phyloP scores from a whole-genome alignment of 352 stramenopile species.

The Phytopythium mirpurense region DNA sequence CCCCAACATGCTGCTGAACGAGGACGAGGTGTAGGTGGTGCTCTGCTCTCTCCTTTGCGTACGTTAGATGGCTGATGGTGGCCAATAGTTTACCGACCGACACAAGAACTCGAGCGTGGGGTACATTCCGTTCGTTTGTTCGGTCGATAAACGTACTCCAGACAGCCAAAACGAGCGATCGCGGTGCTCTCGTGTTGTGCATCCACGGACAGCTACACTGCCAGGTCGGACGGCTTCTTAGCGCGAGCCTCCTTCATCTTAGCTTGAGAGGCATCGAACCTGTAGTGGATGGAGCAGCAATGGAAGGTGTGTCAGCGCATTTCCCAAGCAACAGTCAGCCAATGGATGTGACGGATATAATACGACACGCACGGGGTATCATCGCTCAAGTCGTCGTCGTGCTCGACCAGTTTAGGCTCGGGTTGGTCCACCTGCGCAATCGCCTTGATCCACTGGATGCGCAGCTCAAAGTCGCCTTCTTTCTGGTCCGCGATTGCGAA shows the following conservation, averaged over 20 bases:
- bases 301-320: too few relatives aligned
- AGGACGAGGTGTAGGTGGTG: conserved; percentile 74
- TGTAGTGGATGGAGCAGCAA: not conserved
- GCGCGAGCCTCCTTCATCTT: not conserved
- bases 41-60: not conserved
- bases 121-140: not conserved
- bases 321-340: too few relatives aligned
- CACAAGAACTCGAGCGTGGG: not conserved
- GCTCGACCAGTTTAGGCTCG: conserved; percentile 22
- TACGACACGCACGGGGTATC: conserved; percentile 4
- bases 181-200: not conserved
- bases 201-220: not conserved
- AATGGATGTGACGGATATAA: not conserved
- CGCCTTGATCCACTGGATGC: conserved; percentile 85
- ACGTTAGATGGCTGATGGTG: not conserved
- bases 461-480: conserved; percentile 81
- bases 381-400: conserved; percentile 20
- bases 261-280: not conserved
- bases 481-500: conserved; percentile 85
- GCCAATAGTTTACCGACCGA: not conserved
- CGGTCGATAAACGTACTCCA: not conserved
- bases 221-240: conserved; percentile 9
- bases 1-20: conserved; percentile 95
- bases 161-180: not conserved
- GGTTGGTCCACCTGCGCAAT: conserved; percentile 52